Conservation (phyloP, 2,329 filamentous ascomycete species). For the Penicillium crustosum region DNA sequence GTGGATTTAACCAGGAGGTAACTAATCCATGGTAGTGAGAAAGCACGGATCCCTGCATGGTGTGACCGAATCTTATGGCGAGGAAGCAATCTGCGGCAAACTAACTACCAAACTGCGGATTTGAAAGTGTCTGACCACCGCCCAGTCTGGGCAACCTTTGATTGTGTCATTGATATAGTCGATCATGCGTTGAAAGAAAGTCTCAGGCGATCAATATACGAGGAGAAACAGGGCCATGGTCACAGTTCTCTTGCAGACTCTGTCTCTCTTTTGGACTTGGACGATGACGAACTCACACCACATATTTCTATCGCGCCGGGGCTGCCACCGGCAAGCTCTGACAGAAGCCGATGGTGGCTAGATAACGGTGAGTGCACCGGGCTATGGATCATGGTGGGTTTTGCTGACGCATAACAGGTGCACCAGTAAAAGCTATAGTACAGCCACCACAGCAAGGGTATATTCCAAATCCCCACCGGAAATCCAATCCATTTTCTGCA, state of each 20-base stretch:
- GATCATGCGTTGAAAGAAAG: constrained; percentile 71
- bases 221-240: constrained; percentile 63
- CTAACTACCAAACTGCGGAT: constrained; percentile 77
- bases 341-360: constrained; percentile 65
- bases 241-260: constrained; percentile 42
- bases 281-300: constrained; percentile 75
- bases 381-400: neutral
- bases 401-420: constrained; percentile 46
- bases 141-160: constrained; percentile 89
- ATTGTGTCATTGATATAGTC: constrained; percentile 77
- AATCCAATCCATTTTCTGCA: constrained; percentile 76
- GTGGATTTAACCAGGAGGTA: neutral
- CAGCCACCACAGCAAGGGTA: constrained; percentile 63
- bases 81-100: constrained; percentile 77
- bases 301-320: constrained; percentile 83
- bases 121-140: constrained; percentile 91
- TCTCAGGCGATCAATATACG: constrained; percentile 74
- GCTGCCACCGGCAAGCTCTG: constrained; percentile 62
- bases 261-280: constrained; percentile 26
- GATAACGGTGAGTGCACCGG: constrained; percentile 52
- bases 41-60: constrained; percentile 93
- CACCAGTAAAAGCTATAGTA: constrained; percentile 72
- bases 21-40: constrained; percentile 64
- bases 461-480: constrained; percentile 69
- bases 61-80: constrained; percentile 90